Conservation (phyloP, 2,329 filamentous ascomycete genomes). For the Ascochyta koolunga region DNA sequence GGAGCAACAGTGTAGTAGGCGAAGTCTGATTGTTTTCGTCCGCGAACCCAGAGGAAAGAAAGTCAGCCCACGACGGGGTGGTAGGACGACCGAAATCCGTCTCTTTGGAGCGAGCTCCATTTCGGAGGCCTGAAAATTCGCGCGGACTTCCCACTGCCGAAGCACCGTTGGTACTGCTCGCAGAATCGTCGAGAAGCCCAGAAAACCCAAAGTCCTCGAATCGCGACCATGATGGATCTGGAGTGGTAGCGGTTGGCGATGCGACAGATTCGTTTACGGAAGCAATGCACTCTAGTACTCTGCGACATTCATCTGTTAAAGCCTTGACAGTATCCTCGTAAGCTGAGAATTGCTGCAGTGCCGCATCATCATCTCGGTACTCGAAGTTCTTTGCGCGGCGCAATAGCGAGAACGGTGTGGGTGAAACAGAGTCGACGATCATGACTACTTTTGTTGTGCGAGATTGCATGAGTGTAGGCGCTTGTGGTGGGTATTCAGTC, state of each 20-base stretch:
- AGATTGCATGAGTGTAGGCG: constrained; percentile 76
- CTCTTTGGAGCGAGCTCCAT: constrained; percentile 70
- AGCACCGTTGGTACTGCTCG: constrained; percentile 35
- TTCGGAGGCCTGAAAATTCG: constrained; percentile 77
- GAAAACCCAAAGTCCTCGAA: constrained; percentile 96
- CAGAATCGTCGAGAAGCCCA: constrained; percentile 72
- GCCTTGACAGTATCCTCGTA: constrained; percentile 89
- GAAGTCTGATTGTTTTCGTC: constrained; percentile 72
- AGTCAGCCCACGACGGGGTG: constrained; percentile 98
- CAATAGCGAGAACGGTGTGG: constrained; percentile 88
- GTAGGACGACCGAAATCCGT: constrained; percentile 78
- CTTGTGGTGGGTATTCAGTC: constrained; percentile 89
- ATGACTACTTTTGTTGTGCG: constrained; percentile 90
- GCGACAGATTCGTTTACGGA: constrained; percentile 80
- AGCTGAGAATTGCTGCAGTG: constrained; percentile 83
- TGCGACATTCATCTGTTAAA: constrained; percentile 89
- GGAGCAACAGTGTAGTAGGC: constrained; percentile 75
- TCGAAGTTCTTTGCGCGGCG: constrained; percentile 93
- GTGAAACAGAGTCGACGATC: constrained; percentile 94
- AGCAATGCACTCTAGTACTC: constrained; percentile 88
- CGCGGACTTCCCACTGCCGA: constrained; percentile 52
- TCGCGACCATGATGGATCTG: constrained; percentile 91
- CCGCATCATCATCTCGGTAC: constrained; percentile 85
- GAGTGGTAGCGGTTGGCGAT: constrained; percentile 59
- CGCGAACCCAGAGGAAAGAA: constrained; percentile 89